phyloP scores from a whole-genome alignment of 1,139 yeast genomes.

The Lodderomyces parapsilosis region DNA sequence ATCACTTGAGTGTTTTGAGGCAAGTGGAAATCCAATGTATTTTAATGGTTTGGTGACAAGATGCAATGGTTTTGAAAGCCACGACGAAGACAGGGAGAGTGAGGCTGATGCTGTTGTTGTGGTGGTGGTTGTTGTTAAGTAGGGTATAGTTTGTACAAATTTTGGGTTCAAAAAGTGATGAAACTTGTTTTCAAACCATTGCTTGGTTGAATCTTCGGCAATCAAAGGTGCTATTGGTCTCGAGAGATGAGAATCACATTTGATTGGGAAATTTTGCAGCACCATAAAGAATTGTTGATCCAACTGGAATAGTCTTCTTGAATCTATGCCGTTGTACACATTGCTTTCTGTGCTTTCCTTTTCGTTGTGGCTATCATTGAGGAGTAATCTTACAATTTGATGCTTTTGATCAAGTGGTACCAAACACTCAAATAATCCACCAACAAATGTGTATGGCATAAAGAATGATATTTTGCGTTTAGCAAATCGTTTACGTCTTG shows the following conservation, averaged over 20 bases:
- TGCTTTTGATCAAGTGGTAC: constrained; percentile 24
- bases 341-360: too few species aligned
- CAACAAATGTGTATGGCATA: constrained; percentile 62
- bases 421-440: constrained; percentile 62
- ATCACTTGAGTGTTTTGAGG: neutral
- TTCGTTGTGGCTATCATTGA: neutral
- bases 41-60: neutral
- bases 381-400: constrained; percentile 14
- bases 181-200: constrained; percentile 41
- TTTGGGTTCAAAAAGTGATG: constrained; percentile 22
- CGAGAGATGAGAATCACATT: constrained; percentile 37
- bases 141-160: constrained; percentile 55
- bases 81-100: neutral
- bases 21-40: neutral
- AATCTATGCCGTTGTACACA: too few species aligned
- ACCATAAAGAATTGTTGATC: constrained; percentile 16
- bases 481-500: constrained; percentile 62
- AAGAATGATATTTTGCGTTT: constrained; percentile 47
- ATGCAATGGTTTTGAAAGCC: neutral
- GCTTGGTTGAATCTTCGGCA: constrained; percentile 53
- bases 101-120: constrained; percentile 10
- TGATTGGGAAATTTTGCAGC: constrained; percentile 19
- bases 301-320: too few species aligned
- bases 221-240: constrained; percentile 57
- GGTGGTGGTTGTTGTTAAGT: constrained; percentile 50